Base-by-base conservation (phyloP, 305 asterid species). In the Salvia sclarea region DNA sequence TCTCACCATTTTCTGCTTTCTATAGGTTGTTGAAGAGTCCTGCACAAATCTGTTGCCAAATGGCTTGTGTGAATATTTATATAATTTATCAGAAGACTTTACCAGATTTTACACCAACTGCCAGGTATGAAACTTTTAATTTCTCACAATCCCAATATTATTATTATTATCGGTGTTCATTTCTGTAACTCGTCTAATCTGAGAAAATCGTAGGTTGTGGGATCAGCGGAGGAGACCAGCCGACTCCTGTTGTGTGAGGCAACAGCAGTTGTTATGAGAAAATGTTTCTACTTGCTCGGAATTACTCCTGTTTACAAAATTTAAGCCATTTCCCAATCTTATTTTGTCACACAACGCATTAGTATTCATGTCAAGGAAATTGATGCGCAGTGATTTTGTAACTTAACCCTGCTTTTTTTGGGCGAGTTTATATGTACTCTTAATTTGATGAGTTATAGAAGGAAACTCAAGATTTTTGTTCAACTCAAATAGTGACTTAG, bases 231-330 rank as follows among this genome's bases (percentile, higher is more conserved):
- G 86, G 97, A 91, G 88, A 74, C 81, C 0, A 91, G 96, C 54
- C 72, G 99, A 43, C 96, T 94, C 13, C 69, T 94, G 77, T 72
- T 94, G 18, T 91, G 99, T 33, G 97, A 94, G 83, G 97, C 98
- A 53, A 91, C 98, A 1, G 96, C 96, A 17, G 81, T 86, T 50
- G 97, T 91, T 41, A 94, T 94, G 96, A 80, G 98, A 38, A 81
- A 87, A 70, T 91, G 97, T 70, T 89, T 94, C 81, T 80, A 87
- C 77, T 64, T 94, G 68, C 86, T 94, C 8, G 99, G 98, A 20
- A 92, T 89, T 56, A 92, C 91, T 0, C 98, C 96, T 0, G 97
- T 94, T 18, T 87, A 89, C 88, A 94, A 86, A 66, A 82, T 94
- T 61, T 94, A 79, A 86, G 1, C 54, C 54, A 2, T 52, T 35